These are phyloP conservation scores for Euphorbia pulcherrima DNA, from an alignment of 345 rosid species.

Conservation along the genomic window DNA sequence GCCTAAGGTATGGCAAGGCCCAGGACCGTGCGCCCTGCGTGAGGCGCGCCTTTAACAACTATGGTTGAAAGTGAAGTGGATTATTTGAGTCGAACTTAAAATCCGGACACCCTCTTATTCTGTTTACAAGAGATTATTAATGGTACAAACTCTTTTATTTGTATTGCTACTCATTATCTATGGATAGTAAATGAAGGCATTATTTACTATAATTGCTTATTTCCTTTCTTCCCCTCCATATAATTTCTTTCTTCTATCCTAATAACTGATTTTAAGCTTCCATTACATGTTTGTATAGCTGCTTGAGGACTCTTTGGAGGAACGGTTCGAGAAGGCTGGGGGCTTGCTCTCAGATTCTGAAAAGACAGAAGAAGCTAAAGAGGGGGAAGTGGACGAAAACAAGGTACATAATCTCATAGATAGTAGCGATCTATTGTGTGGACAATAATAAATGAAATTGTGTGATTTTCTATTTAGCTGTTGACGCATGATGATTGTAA, in stretches of 20 bases:
- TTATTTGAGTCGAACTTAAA: neutral
- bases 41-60: too few relatives aligned
- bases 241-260: neutral
- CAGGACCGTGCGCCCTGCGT: too few relatives aligned
- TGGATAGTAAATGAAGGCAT: neutral
- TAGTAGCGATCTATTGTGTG: neutral
- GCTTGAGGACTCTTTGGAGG: slow-evolving; percentile 92
- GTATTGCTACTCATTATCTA: neutral
- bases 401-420: slow-evolving; percentile 48
- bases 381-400: slow-evolving; percentile 71
- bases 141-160: neutral
- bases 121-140: neutral
- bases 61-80: neutral
- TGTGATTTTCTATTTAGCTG: neutral
- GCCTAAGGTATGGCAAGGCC: too few relatives aligned
- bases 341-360: slow-evolving; percentile 72
- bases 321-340: slow-evolving; percentile 74
- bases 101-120: neutral
- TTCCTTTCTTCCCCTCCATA: neutral
- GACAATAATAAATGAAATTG: neutral
- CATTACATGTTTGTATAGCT: slow-evolving; percentile 39
- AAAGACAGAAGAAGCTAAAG: slow-evolving; percentile 76
- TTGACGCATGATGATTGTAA: neutral
- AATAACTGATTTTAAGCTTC: slow-evolving; percentile 2
- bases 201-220: neutral